Conservation (phyloP, 83 land plant genomes). For the Thuja plicata region DNA sequence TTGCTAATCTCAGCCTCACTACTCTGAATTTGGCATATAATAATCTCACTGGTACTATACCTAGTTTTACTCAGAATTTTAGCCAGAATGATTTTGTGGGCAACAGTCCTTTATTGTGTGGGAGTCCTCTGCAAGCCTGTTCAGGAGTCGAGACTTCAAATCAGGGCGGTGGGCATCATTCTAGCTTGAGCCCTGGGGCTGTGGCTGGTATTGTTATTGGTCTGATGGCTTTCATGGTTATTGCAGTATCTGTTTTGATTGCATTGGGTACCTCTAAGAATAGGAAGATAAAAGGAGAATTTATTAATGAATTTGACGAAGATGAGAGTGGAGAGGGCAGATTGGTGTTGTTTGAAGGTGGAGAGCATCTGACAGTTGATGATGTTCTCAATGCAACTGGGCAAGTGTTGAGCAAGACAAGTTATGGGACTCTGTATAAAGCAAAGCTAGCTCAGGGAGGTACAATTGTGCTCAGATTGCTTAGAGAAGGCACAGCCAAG, state of each 20-base stretch:
- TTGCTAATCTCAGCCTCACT: constrained; percentile 8
- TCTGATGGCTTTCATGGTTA: constrained; percentile 19
- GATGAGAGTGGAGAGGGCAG: constrained; percentile 23
- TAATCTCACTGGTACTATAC: constrained; percentile 17
- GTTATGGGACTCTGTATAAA: constrained; percentile 23
- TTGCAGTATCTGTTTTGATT: constrained; percentile 21
- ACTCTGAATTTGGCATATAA: constrained; percentile 14
- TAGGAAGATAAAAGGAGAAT: constrained; percentile 7
- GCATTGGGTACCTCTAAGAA: constrained; percentile 3
- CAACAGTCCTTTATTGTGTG: background rate
- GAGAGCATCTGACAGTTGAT: constrained; percentile 31
- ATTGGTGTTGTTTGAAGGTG: constrained; percentile 27
- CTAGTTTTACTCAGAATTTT: constrained; percentile 18
- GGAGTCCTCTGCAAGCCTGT: background rate
- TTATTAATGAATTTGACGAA: constrained; percentile 18
- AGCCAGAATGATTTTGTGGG: constrained; percentile 3
- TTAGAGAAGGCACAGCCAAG: constrained; percentile 22
- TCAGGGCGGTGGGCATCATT: background rate
- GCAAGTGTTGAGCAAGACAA: constrained; percentile 27
- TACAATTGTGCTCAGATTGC: constrained; percentile 27
- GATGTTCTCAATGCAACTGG: constrained; percentile 32
- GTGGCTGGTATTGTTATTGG: constrained; percentile 17
- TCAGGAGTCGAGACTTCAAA: background rate
- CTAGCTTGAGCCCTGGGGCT: constrained; percentile 20
- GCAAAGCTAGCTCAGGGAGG: constrained; percentile 25